Conservation (phyloP, 768 basidiomycete species). For the Boletus huronensis region DNA sequence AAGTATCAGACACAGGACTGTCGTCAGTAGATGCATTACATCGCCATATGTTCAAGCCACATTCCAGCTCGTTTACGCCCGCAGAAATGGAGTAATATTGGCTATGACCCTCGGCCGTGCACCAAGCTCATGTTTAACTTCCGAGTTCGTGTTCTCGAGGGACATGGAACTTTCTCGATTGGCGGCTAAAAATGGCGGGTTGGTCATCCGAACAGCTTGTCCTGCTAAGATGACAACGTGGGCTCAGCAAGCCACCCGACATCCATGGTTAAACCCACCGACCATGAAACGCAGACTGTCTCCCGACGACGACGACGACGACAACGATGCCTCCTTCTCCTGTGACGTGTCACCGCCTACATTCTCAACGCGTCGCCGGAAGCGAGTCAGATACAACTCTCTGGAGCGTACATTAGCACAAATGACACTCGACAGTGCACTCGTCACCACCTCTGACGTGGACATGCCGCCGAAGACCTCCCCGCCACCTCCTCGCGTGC, state of each 20-base stretch:
- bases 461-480: conserved; percentile 16
- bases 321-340: conserved; percentile 4
- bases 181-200: neutral
- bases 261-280: conserved; percentile 44
- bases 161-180: conserved; percentile 8
- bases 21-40: conserved; percentile 10
- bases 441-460: conserved; percentile 10
- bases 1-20: neutral
- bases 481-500: neutral
- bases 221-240: conserved; percentile 30
- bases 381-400: conserved; percentile 46
- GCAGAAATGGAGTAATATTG: too few relatives aligned
- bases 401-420: conserved; percentile 59
- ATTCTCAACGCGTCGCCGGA: conserved; percentile 40
- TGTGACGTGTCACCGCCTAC: conserved; percentile 22
- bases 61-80: conserved; percentile 3
- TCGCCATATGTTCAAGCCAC: conserved; percentile 1
- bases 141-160: neutral
- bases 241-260: conserved; percentile 31
- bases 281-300: conserved; percentile 40
- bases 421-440: conserved; percentile 34
- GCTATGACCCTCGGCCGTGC: neutral
- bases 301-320: conserved; percentile 20
- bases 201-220: neutral
- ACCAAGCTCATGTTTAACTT: neutral